Evolutionary conservation across 192 early-diverging fungal species (phyloP).

Genomic region (Coemansia sp.): DNA sequence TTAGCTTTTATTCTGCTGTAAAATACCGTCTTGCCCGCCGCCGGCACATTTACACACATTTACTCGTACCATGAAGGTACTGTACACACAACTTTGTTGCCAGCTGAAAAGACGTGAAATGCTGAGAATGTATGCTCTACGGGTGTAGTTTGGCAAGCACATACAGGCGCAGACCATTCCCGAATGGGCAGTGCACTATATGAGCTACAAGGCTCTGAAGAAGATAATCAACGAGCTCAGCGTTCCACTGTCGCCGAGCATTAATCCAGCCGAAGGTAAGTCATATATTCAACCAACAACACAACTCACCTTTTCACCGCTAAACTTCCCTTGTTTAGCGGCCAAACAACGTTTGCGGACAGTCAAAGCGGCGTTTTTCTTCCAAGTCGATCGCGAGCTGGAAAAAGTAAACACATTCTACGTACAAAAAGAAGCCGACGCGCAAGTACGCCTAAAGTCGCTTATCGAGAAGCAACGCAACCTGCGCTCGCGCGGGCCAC

Average conservation of each 20-base stretch:
- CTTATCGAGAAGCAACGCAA: conserved; percentile 76
- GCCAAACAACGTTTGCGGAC: conserved; percentile 62
- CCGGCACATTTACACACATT: too few relatives aligned
- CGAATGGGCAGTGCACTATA: conserved; percentile 92
- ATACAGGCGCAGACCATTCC: conserved; percentile 87
- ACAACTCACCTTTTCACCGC: too few relatives aligned
- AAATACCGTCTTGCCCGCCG: too few relatives aligned
- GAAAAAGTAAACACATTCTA: conserved; percentile 99
- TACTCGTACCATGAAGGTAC: too few relatives aligned
- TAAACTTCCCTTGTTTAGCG: conserved; percentile 8
- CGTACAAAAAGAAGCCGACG: conserved; percentile 91
- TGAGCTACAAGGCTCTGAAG: conserved; percentile 98
- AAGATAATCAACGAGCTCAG: conserved; percentile 85
- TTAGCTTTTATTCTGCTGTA: too few relatives aligned
- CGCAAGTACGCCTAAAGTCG: conserved; percentile 83
- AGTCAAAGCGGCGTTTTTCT: conserved; percentile 95
- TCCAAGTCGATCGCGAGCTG: conserved; percentile 94
- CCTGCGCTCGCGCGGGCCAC: conserved; percentile 55
- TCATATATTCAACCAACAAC: too few relatives aligned
- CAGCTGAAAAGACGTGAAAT: background rate
- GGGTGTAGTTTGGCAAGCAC: conserved; percentile 93
- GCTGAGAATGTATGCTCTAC: background rate
- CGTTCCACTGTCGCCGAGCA: conserved; percentile 50
- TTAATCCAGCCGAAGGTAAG: conserved; percentile 39
- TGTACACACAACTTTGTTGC: too few relatives aligned